phyloP scores from a whole-genome alignment of 768 basidiomycete genomes.

The Russula ochroleuca region DNA sequence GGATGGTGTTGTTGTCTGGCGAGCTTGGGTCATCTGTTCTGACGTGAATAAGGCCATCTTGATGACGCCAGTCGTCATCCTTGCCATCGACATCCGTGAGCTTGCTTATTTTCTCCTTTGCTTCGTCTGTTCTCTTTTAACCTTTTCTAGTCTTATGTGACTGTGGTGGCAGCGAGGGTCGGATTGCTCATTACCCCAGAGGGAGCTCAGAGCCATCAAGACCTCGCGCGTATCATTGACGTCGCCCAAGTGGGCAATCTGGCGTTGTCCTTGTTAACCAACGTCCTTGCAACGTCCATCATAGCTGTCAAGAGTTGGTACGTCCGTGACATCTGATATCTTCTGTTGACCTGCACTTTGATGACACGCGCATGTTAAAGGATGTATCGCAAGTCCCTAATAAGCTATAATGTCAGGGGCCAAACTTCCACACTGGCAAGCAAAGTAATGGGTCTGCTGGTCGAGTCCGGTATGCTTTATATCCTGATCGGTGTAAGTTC shows the following conservation, averaged over 20 bases:
- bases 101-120: background rate
- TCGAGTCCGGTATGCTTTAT: constrained; percentile 16
- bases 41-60: background rate
- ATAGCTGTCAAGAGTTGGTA: constrained; percentile 6
- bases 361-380: constrained; percentile 2
- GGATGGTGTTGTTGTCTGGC: constrained; percentile 19
- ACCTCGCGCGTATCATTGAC: background rate
- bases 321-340: background rate
- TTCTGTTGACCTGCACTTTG: background rate
- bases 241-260: constrained; percentile 6
- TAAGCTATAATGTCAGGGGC: background rate
- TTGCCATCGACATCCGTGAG: background rate
- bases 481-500: constrained; percentile 11
- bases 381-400: background rate
- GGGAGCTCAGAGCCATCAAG: no score
- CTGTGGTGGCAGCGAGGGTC: background rate
- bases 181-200: background rate
- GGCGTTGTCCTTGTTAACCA: constrained; percentile 5
- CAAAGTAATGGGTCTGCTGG: background rate
- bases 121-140: background rate
- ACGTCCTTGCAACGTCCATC: constrained; percentile 8
- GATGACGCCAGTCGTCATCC: background rate
- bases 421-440: background rate
- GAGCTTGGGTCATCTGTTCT: constrained; percentile 13
- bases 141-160: background rate